These are phyloP conservation scores for Phytopythium cucurbitacearum DNA, from an alignment of 352 stramenopile genomes.

Conservation along the genomic window DNA sequence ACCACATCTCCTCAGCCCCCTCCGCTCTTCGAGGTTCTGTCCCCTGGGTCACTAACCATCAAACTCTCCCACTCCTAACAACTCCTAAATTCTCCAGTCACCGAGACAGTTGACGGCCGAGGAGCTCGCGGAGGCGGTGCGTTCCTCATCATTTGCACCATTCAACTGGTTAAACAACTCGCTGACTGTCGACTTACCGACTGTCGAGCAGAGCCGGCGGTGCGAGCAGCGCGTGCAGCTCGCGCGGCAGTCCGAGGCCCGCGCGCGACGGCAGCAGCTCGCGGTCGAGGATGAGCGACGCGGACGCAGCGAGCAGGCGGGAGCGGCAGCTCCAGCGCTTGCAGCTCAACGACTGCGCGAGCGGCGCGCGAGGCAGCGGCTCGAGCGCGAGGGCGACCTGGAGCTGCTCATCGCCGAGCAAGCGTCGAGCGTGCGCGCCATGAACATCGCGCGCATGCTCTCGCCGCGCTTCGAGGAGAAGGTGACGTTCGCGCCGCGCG, in stretches of 20 bases:
- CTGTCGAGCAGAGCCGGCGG: conserved; percentile 24
- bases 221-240: conserved; percentile 49
- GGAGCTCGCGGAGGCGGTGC: conserved; percentile 31
- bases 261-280: conserved; percentile 14
- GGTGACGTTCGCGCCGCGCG: conserved; percentile 41
- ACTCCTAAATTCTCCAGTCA: neutral
- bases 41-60: neutral
- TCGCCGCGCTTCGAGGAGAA: conserved; percentile 66
- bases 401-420: conserved; percentile 65
- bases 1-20: neutral
- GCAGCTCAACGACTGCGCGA: conserved; percentile 44
- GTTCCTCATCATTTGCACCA: neutral
- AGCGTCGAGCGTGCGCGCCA: conserved; percentile 67
- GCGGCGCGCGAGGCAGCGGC: conserved; percentile 38
- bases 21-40: neutral
- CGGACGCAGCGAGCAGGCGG: conserved; percentile 22
- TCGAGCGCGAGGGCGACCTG: conserved; percentile 43
- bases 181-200: neutral
- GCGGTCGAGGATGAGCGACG: conserved; percentile 27
- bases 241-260: conserved; percentile 32
- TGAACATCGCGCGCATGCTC: conserved; percentile 80
- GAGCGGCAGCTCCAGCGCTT: conserved; percentile 27
- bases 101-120: conserved; percentile 5
- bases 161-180: neutral
- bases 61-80: no score